Evolutionary conservation across 345 rosid species (phyloP).

Genomic region (Aquilaria yunnanensis): DNA sequence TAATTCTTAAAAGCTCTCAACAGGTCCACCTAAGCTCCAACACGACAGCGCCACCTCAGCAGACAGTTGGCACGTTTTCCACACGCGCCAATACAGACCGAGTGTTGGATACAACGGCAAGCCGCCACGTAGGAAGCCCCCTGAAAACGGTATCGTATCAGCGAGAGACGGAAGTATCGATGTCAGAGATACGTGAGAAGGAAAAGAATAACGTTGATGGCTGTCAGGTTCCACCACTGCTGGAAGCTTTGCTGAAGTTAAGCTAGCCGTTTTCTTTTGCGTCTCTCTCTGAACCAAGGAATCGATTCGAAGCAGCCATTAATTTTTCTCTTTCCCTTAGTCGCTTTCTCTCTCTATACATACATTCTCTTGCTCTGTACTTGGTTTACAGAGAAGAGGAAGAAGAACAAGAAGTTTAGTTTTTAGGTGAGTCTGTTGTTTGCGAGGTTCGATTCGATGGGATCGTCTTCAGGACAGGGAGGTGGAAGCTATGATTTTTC

Average conservation of each 20-base stretch:
- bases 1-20: no score
- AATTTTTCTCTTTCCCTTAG: constrained; percentile 8
- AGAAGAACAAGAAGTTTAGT: not conserved
- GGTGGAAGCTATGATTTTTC: constrained; percentile 69
- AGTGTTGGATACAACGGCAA: not conserved
- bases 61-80: constrained; percentile 16
- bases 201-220: constrained; percentile 32
- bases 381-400: constrained; percentile 13
- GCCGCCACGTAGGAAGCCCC: constrained; percentile 2
- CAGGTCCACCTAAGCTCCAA: not conserved
- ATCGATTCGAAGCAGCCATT: constrained; percentile 31
- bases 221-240: constrained; percentile 23
- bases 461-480: constrained; percentile 70
- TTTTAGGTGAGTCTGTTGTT: constrained; percentile 1
- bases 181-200: not conserved
- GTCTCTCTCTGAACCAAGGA: constrained; percentile 21
- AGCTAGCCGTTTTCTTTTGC: constrained; percentile 48
- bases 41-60: constrained; percentile 23
- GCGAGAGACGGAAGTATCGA: not conserved
- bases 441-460: constrained; percentile 35
- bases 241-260: no score
- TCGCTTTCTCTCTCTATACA: constrained; percentile 10
- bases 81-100: constrained; percentile 3
- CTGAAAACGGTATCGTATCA: constrained; percentile 21
- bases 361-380: constrained; percentile 24